Evolutionary conservation across 2,329 filamentous ascomycete species (phyloP).

Genomic region (Fusarium buharicum): DNA sequence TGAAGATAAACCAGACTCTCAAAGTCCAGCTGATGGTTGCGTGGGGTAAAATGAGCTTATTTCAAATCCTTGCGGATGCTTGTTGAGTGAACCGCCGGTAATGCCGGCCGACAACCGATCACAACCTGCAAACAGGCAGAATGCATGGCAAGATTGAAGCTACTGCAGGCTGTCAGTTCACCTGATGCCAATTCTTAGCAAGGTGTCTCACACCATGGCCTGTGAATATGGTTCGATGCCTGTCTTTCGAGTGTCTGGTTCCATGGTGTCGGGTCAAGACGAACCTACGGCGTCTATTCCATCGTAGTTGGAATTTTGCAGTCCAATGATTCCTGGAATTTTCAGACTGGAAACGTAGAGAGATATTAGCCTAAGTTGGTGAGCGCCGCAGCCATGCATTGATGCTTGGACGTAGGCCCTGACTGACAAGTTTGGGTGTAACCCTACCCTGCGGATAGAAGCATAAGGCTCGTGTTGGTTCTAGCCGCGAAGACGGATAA

Average conservation of each 20-base stretch:
- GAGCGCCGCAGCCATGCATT: conserved; percentile 20
- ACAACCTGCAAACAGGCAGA: neutral
- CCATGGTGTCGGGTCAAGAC: conserved; percentile 29
- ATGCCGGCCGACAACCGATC: conserved; percentile 16
- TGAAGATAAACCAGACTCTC: neutral
- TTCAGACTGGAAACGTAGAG: neutral
- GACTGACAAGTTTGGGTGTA: conserved; percentile 12
- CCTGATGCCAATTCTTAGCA: conserved; percentile 1
- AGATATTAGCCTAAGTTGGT: conserved; percentile 27
- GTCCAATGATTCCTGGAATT: neutral
- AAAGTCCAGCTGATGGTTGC: neutral
- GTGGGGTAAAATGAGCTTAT: neutral
- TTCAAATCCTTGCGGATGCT: neutral
- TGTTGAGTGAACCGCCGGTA: conserved; percentile 21
- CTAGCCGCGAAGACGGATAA: neutral
- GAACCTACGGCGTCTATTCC: conserved; percentile 7
- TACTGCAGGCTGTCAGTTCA: conserved; percentile 9
- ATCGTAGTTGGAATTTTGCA: neutral
- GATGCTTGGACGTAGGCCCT: conserved; percentile 13
- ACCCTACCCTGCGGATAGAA: conserved; percentile 1
- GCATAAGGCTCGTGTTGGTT: neutral
- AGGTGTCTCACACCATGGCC: neutral
- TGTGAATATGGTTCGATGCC: conserved; percentile 1
- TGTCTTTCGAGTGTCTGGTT: neutral
- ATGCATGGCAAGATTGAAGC: neutral